phyloP scores from a whole-genome alignment of 108 stramenopile species.

The Hondaea fermentalgiana region DNA sequence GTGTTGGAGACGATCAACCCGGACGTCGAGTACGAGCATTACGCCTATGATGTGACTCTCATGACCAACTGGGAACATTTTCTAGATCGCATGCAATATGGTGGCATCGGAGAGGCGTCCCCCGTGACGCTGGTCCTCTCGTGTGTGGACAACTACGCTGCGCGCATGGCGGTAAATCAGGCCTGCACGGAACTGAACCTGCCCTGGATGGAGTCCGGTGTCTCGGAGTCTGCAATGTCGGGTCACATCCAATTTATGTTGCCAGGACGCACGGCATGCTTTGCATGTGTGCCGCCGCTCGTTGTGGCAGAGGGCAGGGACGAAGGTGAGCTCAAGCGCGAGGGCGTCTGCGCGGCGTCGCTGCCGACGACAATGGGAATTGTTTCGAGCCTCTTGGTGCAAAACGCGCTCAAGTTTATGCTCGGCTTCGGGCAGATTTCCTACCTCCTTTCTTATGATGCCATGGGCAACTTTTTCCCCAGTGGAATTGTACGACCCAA shows the following conservation, averaged over 20 bases:
- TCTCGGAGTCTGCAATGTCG: not conserved
- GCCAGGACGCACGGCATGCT: slow-evolving; percentile 22
- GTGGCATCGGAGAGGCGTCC: not conserved
- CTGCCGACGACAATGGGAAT: slow-evolving; percentile 22
- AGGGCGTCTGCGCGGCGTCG: slow-evolving; percentile 21
- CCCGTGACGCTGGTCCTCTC: not conserved
- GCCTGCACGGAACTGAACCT: slow-evolving; percentile 14
- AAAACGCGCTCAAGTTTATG: slow-evolving; percentile 18
- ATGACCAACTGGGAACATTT: slow-evolving; percentile 15
- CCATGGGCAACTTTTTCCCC: not conserved
- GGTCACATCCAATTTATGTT: slow-evolving; percentile 20
- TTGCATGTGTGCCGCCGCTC: slow-evolving; percentile 21
- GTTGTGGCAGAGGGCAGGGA: not conserved
- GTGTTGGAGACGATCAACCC: slow-evolving; percentile 15
- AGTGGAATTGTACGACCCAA: not conserved
- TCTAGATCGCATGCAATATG: not conserved
- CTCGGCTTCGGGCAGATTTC: not conserved
- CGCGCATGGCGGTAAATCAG: slow-evolving; percentile 17
- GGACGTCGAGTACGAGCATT: not conserved
- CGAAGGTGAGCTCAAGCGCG: slow-evolving; percentile 12
- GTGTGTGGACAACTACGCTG: slow-evolving; percentile 25
- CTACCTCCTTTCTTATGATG: not conserved
- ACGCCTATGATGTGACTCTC: not conserved
- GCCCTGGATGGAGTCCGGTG: slow-evolving; percentile 24
- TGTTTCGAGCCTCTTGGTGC: not conserved